Evolutionary conservation across 352 stramenopile genomes (phyloP).

Genomic region (Pythium rishiriense): DNA sequence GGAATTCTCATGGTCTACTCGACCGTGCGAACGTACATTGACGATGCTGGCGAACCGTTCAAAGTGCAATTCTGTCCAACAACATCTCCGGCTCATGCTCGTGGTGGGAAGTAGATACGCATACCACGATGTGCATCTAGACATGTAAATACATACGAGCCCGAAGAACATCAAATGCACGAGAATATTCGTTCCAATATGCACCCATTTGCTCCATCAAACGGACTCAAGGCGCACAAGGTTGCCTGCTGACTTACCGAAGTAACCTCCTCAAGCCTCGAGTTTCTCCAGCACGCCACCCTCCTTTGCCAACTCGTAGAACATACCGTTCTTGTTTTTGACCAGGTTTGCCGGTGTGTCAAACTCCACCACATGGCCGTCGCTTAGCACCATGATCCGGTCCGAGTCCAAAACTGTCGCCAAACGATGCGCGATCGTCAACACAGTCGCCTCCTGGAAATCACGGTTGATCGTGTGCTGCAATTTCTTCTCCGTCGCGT

Average conservation of each 20-base stretch:
- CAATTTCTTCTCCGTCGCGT: slow-evolving; percentile 70
- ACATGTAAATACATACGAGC: too few species aligned
- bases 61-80: slow-evolving; percentile 18
- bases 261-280: too few species aligned
- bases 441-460: slow-evolving; percentile 92
- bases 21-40: slow-evolving; percentile 43
- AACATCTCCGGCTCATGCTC: not conserved
- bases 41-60: slow-evolving; percentile 35
- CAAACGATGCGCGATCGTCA: slow-evolving; percentile 97
- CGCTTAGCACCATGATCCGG: slow-evolving; percentile 95
- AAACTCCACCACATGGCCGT: slow-evolving; percentile 39
- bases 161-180: too few species aligned
- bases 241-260: too few species aligned
- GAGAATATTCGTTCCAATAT: too few species aligned
- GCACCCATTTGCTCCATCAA: too few species aligned
- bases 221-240: too few species aligned
- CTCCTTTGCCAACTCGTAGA: not conserved
- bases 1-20: slow-evolving; percentile 53
- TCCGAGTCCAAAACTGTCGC: slow-evolving; percentile 98
- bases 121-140: too few species aligned
- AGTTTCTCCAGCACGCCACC: not conserved
- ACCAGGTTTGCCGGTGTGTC: not conserved
- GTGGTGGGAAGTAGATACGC: not conserved
- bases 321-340: not conserved
- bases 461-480: slow-evolving; percentile 81